Percentiles rank a stretch among this genome's conserved stretches.
Conservation (phyloP, 805 yeast genomes). For the Saitoella complicata region DNA sequence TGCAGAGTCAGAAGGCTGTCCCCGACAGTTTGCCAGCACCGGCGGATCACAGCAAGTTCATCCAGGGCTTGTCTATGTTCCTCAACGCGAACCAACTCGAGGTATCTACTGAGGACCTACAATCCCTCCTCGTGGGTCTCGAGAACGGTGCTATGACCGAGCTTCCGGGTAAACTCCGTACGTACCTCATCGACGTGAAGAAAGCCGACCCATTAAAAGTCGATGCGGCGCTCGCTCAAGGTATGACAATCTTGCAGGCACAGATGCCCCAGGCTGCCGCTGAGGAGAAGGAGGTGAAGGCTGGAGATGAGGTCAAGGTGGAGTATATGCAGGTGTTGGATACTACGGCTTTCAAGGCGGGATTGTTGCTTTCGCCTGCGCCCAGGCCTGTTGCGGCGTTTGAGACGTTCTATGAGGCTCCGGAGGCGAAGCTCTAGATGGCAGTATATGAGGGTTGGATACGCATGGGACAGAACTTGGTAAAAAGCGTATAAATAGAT, state of each 20-base stretch:
- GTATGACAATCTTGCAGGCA: conserved; percentile 34
- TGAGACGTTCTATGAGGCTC: too few relatives aligned
- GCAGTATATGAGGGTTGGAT: too few relatives aligned
- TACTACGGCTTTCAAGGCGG: conserved; percentile 32
- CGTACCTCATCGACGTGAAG: conserved; percentile 3
- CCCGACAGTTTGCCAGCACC: conserved; percentile 13
- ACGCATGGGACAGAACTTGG: too few relatives aligned
- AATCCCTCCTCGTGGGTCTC: not conserved
- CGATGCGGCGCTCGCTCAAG: conserved; percentile 9
- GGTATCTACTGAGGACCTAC: conserved; percentile 5
- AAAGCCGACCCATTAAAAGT: conserved; percentile 5
- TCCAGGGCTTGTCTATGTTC: conserved; percentile 3
- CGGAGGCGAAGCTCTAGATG: too few relatives aligned
- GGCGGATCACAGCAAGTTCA: conserved; percentile 1
- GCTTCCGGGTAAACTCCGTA: conserved; percentile 1
- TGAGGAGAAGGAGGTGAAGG: conserved; percentile 20
- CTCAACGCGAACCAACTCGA: conserved; percentile 4
- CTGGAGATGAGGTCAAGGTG: conserved; percentile 23
- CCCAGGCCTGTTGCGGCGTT: conserved; percentile 32
- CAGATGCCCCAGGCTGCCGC: conserved; percentile 5
- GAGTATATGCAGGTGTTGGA: too few relatives aligned
- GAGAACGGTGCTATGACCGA: conserved; percentile 3
- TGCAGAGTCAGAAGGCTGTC: conserved; percentile 34
- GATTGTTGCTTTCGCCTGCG: conserved; percentile 38
- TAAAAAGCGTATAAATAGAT: too few relatives aligned